Evolutionary conservation across 1,139 yeast genomes (phyloP), one percentile per base, ranked within the genome.

Genomic region (Meyerozyma smithsonii): DNA sequence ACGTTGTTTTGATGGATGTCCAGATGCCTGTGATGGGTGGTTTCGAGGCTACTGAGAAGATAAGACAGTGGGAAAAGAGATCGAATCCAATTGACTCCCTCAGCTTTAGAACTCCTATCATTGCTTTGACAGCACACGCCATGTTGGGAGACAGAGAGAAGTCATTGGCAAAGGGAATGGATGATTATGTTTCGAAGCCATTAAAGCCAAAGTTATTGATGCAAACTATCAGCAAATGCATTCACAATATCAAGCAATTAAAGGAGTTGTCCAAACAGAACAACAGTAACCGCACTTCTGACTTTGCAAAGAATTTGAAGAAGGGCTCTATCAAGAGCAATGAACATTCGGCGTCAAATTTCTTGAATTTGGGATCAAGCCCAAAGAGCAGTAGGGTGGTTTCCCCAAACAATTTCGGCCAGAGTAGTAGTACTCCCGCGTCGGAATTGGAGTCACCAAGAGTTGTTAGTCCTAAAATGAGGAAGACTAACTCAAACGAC

Each of bases 11-110:
- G 49, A 87, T 87, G 96, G 96, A 87, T 66, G 95, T 87, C 33
- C 95, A 87, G 61, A 87, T 87, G 96, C 96, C 96, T 5, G 88
- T 86, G 7, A 86, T 87, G 94, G 95, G 95, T 35, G 96, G 96
- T 0, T 87, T 87, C 58, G 95, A 87, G 56, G 95, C 95, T 3
- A 86, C 95, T 1, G 87, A 84, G 42, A 77, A 80, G 58, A 87
- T 87, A 41, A 69, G 95, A 51, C 90, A 84, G 58, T 86, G 94
- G 94, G 96, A 87, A 62, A 79, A 75, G 66, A 86, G 83, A 59
- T 73, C 81, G 38, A 80, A 82, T 46, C 87, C 87, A n/a, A 81
- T 82, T 28, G 87, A 86, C 45, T 70, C 78, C 1, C 66, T 76
- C 40, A 66, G 75, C 38, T 74, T 74, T 53, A 72, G 95, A 45